phyloP scores from a whole-genome alignment of 2,329 filamentous ascomycete genomes.

The Coleophoma cylindrospora region DNA sequence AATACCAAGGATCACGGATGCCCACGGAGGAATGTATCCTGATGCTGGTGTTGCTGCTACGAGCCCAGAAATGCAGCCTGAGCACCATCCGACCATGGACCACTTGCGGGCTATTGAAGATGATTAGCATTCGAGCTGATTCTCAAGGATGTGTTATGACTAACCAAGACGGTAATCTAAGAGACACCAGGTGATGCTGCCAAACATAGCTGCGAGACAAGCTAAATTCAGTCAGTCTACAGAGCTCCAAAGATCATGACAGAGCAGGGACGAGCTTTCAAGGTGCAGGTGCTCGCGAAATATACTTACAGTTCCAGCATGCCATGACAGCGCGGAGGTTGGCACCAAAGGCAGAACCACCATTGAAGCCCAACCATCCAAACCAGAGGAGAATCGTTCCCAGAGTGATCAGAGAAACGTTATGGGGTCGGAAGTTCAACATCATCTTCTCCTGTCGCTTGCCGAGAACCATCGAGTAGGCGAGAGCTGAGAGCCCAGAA shows the following conservation, averaged over 20 bases:
- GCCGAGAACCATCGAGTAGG: slow-evolving; percentile 93
- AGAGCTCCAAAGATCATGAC: too few relatives aligned
- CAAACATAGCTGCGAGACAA: slow-evolving; percentile 76
- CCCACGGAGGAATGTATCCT: slow-evolving; percentile 64
- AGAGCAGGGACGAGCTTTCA: too few relatives aligned
- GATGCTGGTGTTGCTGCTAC: slow-evolving; percentile 67
- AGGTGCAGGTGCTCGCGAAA: too few relatives aligned
- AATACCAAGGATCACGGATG: slow-evolving; percentile 60
- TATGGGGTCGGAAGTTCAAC: slow-evolving; percentile 99
- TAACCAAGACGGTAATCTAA: slow-evolving; percentile 82
- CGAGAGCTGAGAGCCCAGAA: slow-evolving; percentile 87
- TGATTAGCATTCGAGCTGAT: too few relatives aligned
- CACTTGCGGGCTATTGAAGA: slow-evolving; percentile 30
- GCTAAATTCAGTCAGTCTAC: slow-evolving; percentile 24
- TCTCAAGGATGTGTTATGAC: not conserved
- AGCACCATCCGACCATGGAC: slow-evolving; percentile 75
- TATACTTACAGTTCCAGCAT: slow-evolving; percentile 76
- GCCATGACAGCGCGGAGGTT: slow-evolving; percentile 94
- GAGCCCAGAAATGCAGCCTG: slow-evolving; percentile 65
- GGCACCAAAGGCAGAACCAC: slow-evolving; percentile 87
- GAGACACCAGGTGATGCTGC: slow-evolving; percentile 86
- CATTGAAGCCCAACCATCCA: slow-evolving; percentile 98
- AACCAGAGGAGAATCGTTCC: slow-evolving; percentile 97
- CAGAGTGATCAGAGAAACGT: slow-evolving; percentile 94
- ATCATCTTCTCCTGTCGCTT: slow-evolving; percentile 99